A percentile compares a stretch with the other conserved stretches of the same genome.
phyloP scores from a whole-genome alignment of 1,139 yeast genomes.

The Lodderomyces elongisporus region DNA sequence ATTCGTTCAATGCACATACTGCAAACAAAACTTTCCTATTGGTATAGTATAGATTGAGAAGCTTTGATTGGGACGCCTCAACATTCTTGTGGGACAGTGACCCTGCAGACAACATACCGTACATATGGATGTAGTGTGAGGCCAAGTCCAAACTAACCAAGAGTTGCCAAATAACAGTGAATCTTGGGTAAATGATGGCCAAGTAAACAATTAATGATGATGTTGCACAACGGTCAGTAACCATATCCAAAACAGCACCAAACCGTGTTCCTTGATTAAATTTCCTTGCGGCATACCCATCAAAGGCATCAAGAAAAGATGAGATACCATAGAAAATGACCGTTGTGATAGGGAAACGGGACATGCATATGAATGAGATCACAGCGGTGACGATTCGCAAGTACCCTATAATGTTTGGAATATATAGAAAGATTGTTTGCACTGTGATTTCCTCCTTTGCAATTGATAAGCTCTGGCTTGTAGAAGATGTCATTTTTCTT shows the following conservation, averaged over 20 bases:
- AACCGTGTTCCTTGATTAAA: constrained; percentile 85
- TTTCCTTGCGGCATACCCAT: constrained; percentile 91
- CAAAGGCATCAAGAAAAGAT: constrained; percentile 91
- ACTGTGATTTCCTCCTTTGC: constrained; percentile 22
- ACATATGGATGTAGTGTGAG: constrained; percentile 98
- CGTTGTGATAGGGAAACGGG: constrained; percentile 73
- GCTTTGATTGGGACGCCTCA: constrained; percentile 62
- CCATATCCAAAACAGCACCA: constrained; percentile 98
- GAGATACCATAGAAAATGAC: constrained; percentile 77
- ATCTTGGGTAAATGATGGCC: constrained; percentile 70
- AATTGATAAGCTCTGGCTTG: too few species aligned
- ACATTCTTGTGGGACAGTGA: constrained; percentile 81
- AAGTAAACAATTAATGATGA: constrained; percentile 83
- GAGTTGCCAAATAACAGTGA: constrained; percentile 70
- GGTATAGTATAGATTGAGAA: constrained; percentile 81
- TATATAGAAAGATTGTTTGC: constrained; percentile 61
- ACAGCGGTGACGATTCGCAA: constrained; percentile 76
- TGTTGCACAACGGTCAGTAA: constrained; percentile 96
- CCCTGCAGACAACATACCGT: constrained; percentile 82
- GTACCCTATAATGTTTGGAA: constrained; percentile 91
- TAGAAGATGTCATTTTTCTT: too few species aligned
- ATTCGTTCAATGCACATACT: constrained; percentile 89
- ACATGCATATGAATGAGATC: constrained; percentile 76
- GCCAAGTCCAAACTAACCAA: constrained; percentile 86
- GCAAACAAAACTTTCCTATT: constrained; percentile 76